Evolutionary conservation across 192 early-diverging fungal genomes (phyloP).

Genomic region (Coemansia interrupta): DNA sequence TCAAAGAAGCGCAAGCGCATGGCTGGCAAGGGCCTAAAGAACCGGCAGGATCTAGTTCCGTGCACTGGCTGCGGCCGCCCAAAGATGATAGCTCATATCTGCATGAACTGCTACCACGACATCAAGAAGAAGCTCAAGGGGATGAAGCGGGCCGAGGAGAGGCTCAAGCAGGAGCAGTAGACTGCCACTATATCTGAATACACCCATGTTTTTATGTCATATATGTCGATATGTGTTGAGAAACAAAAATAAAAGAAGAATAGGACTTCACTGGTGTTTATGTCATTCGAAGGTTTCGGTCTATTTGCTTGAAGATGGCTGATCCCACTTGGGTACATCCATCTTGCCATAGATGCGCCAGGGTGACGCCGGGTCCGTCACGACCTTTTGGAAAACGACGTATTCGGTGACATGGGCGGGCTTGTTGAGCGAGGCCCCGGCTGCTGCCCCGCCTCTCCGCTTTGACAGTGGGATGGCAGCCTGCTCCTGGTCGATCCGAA

Average conservation of each 20-base stretch:
- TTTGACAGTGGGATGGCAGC: constrained; percentile 23
- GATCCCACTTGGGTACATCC: constrained; percentile 39
- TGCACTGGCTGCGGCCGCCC: constrained; percentile 76
- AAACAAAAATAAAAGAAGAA: neutral
- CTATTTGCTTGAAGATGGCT: neutral
- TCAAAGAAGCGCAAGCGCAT: constrained; percentile 84
- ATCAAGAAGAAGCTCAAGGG: constrained; percentile 55
- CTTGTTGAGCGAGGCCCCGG: constrained; percentile 49
- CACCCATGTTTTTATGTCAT: no score
- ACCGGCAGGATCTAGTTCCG: constrained; percentile 61
- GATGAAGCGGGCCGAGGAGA: constrained; percentile 22
- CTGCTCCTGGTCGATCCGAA: constrained; percentile 66
- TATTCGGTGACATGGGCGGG: constrained; percentile 62
- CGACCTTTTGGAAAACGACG: constrained; percentile 63
- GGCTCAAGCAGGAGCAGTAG: constrained; percentile 3
- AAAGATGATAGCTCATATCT: constrained; percentile 75
- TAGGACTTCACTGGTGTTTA: neutral
- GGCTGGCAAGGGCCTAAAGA: constrained; percentile 72
- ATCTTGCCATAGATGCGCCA: constrained; percentile 69
- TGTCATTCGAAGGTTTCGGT: neutral
- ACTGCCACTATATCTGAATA: neutral
- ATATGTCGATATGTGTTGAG: no score
- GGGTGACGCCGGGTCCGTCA: constrained; percentile 57
- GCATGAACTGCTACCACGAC: constrained; percentile 68
- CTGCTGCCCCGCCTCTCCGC: constrained; percentile 40